These are phyloP conservation scores for Vaccinium vitisidaea DNA, from an alignment of 148 eudicot species.

Conservation along the genomic window DNA sequence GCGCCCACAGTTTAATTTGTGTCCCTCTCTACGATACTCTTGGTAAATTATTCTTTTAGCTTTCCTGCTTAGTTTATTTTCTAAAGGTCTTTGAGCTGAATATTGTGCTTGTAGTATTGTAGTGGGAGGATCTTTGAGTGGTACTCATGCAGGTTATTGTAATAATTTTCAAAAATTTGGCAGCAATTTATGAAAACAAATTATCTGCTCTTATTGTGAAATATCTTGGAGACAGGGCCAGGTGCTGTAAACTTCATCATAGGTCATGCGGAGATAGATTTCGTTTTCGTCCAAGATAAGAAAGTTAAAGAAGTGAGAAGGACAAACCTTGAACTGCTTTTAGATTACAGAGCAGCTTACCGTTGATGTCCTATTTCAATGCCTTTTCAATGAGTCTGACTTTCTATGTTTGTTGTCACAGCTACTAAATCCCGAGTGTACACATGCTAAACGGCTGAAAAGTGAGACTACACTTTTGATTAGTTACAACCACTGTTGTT, in stretches of 20 bases:
- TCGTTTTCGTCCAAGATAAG: slow-evolving; percentile 74
- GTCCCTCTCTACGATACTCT: slow-evolving; percentile 98
- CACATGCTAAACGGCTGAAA: slow-evolving; percentile 63
- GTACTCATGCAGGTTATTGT: background rate
- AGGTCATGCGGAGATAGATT: slow-evolving; percentile 90
- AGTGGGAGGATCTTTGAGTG: background rate
- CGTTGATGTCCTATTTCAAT: background rate
- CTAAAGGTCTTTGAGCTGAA: background rate
- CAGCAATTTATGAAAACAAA: background rate
- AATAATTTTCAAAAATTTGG: background rate
- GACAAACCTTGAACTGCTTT: slow-evolving; percentile 11
- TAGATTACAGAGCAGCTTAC: background rate
- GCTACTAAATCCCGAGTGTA: slow-evolving; percentile 47
- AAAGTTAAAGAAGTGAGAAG: slow-evolving; percentile 70
- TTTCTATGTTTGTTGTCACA: slow-evolving; percentile 19
- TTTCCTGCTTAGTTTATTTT: slow-evolving; percentile 8
- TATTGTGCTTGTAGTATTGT: background rate
- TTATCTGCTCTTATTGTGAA: background rate
- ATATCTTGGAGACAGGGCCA: slow-evolving; percentile 45
- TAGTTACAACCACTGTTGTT: slow-evolving; percentile 8
- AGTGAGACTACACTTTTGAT: slow-evolving; percentile 37
- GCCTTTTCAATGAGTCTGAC: slow-evolving; percentile 6
- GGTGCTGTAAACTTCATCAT: slow-evolving; percentile 78
- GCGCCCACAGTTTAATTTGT: slow-evolving; percentile 80
- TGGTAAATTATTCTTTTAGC: slow-evolving; percentile 43